phyloP scores from a whole-genome alignment of 2,329 filamentous ascomycete species.

The Cladosporium sphaerospermum region DNA sequence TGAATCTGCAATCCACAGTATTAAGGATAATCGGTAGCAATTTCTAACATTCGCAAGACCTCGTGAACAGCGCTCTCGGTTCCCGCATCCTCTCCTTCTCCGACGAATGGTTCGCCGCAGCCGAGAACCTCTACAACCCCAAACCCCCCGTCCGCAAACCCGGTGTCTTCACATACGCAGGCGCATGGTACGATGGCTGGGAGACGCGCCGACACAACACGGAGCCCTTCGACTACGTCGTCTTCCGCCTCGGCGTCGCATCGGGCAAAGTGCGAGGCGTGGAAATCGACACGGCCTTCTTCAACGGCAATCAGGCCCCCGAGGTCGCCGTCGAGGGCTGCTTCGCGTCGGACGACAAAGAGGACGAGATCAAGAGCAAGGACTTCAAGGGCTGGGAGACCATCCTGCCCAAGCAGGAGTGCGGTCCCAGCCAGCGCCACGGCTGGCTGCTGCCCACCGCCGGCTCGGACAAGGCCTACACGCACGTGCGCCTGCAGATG shows the following conservation, averaged over 20 bases:
- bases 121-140: slow-evolving; percentile 53
- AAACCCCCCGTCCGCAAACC: slow-evolving; percentile 50
- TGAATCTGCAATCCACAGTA: background rate
- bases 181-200: slow-evolving; percentile 61
- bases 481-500: slow-evolving; percentile 76
- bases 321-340: slow-evolving; percentile 71
- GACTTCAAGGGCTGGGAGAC: slow-evolving; percentile 56
- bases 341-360: slow-evolving; percentile 58
- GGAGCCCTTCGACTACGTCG: slow-evolving; percentile 53
- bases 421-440: slow-evolving; percentile 67
- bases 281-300: slow-evolving; percentile 76
- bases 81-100: slow-evolving; percentile 50
- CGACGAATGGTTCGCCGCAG: slow-evolving; percentile 57
- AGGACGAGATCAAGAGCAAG: slow-evolving; percentile 51
- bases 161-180: slow-evolving; percentile 53
- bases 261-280: slow-evolving; percentile 67
- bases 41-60: slow-evolving; percentile 31
- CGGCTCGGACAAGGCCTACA: slow-evolving; percentile 60
- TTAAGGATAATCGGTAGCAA: slow-evolving; percentile 21
- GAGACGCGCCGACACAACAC: slow-evolving; percentile 57
- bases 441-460: slow-evolving; percentile 62
- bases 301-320: slow-evolving; percentile 76
- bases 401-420: slow-evolving; percentile 63
- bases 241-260: slow-evolving; percentile 54
- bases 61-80: slow-evolving; percentile 47